Evolutionary conservation across 768 basidiomycete genomes (phyloP), one percentile per base, ranked within the genome.

Genomic region (Mrakia frigida): DNA sequence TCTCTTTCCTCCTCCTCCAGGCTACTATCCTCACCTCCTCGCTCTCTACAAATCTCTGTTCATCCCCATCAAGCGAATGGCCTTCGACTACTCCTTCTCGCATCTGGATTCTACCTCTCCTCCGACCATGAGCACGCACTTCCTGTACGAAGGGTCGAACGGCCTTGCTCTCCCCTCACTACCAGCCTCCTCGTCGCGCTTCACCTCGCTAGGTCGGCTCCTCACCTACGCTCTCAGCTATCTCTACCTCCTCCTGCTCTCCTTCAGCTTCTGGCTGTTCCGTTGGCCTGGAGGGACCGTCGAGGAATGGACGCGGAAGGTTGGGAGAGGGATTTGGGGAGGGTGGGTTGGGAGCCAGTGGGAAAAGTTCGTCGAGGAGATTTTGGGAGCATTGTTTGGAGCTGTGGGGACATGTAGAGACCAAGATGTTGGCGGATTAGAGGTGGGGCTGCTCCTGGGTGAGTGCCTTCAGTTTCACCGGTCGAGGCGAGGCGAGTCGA

Each of bases 21-120:
- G 91, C 0, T 92, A 92, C 82, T 92, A 92, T 81, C 87, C 87
- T 0, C 87, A 88, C 63, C 85, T 92, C n/a, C 89, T 91, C 35
- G 83, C 87, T 2, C 83, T 92, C 13, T 92, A 92, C 82, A 85
- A 84, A 65, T 85, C 84, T 28, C 84, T 92, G 10, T 89, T 88
- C 0, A 87, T 92, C 52, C 81, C 83, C 9, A 88, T 92, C 79
- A 85, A 85, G 16, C 80, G 84, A 74, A 83, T 85, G 13, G 86
- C 90, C 80, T 92, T 91, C 80, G 86, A 88, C 10, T 92, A 91
- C 81, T 91, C 91, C 0, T 63, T 61, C 16, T 61, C 63, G 6
- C 77, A 60, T 35, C 69, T 35, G 33, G 21, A 13, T n/a, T 46
- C 50, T 43, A 71, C 70, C 60, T 43, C 73, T 18, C 46, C 46